Percentiles rank a stretch among this genome's conserved stretches.
phyloP scores from a whole-genome alignment of 352 stramenopile genomes.

The Pythium chondricola region DNA sequence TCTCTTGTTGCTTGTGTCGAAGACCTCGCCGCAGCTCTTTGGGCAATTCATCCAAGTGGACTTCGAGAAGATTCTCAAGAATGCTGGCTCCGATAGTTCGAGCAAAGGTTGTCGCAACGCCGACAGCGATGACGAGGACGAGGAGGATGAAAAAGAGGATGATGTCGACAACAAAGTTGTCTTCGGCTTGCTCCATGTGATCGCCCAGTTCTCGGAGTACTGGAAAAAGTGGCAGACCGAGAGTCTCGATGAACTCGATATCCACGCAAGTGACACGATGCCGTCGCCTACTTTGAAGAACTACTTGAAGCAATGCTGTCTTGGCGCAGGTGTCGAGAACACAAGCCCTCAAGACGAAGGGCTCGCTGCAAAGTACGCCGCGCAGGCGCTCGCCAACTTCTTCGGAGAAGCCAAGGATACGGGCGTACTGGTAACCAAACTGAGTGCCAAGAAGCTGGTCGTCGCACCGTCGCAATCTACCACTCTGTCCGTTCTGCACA shows the following conservation, averaged over 20 bases:
- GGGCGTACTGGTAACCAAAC: constrained; percentile 27
- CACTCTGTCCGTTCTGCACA: constrained; percentile 39
- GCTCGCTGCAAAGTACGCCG: constrained; percentile 43
- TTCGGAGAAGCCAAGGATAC: constrained; percentile 31
- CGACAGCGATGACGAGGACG: constrained; percentile 27
- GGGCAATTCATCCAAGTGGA: constrained; percentile 42
- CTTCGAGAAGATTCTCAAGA: constrained; percentile 40
- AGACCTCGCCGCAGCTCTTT: constrained; percentile 44
- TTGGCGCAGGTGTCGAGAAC: constrained; percentile 21
- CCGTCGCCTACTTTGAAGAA: constrained; percentile 29
- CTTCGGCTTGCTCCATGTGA: constrained; percentile 36
- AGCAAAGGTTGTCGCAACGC: too few species aligned
- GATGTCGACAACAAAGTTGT: constrained; percentile 31
- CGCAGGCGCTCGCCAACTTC: constrained; percentile 43
- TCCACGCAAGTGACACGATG: constrained; percentile 15
- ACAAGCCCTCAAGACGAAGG: constrained; percentile 13
- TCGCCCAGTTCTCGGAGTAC: constrained; percentile 50
- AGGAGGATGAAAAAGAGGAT: constrained; percentile 20
- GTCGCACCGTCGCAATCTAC: constrained; percentile 11
- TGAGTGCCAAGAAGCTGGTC: constrained; percentile 53
- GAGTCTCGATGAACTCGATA: constrained; percentile 13
- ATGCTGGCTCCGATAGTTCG: too few species aligned
- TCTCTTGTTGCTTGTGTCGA: constrained; percentile 44
- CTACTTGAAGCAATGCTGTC: constrained; percentile 47
- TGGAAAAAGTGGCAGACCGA: constrained; percentile 23